Conservation (phyloP, 805 yeast genomes). For the Yamadazyma nakazawae region DNA sequence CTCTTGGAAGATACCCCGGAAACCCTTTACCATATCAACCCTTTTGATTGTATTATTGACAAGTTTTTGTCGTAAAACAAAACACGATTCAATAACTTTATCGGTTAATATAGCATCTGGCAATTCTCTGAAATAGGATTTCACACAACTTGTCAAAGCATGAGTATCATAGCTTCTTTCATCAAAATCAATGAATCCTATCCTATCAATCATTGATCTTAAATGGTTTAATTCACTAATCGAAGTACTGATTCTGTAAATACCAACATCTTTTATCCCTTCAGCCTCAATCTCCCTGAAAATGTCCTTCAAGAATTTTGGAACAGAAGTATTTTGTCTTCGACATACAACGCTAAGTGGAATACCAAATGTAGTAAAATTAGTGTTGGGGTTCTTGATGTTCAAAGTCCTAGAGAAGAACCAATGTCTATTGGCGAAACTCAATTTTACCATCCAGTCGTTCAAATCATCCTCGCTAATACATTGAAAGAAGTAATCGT, state of each 20-base stretch:
- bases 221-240: conserved; percentile 43
- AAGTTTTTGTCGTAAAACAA: conserved; percentile 27
- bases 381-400: conserved; percentile 15
- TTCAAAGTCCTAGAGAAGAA: conserved; percentile 40
- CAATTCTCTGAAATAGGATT: conserved; percentile 76
- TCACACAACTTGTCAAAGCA: conserved; percentile 84
- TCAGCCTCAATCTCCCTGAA: conserved; percentile 77
- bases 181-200: conserved; percentile 49
- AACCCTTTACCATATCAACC: conserved; percentile 12
- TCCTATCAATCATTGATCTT: conserved; percentile 42
- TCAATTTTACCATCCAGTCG: conserved; percentile 64
- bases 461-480: conserved; percentile 55
- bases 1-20: conserved; percentile 29
- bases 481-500: conserved; percentile 68
- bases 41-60: conserved; percentile 11
- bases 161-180: conserved; percentile 66
- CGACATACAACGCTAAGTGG: conserved; percentile 75
- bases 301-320: conserved; percentile 62
- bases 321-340: conserved; percentile 61
- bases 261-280: conserved; percentile 87
- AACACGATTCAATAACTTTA: conserved; percentile 59
- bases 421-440: conserved; percentile 54
- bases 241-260: conserved; percentile 69
- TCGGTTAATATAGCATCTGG: conserved; percentile 81
- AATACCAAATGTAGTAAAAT: conserved; percentile 67